phyloP scores from a whole-genome alignment of 2,329 filamentous ascomycete species.

The Blumeria graminis region DNA sequence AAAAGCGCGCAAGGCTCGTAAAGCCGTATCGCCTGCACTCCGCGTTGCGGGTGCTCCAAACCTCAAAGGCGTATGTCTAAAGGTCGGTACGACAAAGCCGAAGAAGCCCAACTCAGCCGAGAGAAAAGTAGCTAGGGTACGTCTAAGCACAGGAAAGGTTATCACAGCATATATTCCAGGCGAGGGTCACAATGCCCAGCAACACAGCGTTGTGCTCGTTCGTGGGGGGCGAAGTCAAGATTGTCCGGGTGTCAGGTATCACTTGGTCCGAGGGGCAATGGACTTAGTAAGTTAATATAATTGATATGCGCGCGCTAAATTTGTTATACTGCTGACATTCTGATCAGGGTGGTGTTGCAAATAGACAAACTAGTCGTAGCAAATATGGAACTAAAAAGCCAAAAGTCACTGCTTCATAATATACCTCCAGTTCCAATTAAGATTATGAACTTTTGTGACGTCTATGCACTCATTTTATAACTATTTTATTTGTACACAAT shows the following conservation, averaged over 20 bases:
- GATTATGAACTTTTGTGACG: neutral
- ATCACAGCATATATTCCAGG: conserved; percentile 90
- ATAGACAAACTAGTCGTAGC: conserved; percentile 59
- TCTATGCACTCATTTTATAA: neutral
- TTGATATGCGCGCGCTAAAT: neutral
- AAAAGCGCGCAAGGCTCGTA: conserved; percentile 53
- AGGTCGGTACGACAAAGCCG: conserved; percentile 78
- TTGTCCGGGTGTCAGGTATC: conserved; percentile 95
- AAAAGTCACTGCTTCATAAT: conserved; percentile 35
- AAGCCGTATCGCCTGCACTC: conserved; percentile 71
- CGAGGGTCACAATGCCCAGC: conserved; percentile 96
- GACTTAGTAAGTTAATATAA: conserved; percentile 54
- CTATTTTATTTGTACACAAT: neutral
- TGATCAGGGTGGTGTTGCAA: conserved; percentile 64
- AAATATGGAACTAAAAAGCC: conserved; percentile 99
- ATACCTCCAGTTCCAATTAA: neutral
- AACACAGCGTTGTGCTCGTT: conserved; percentile 95
- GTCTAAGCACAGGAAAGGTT: conserved; percentile 65
- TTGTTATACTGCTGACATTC: neutral
- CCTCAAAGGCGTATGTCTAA: conserved; percentile 88
- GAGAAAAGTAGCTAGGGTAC: conserved; percentile 80
- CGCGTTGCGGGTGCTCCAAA: conserved; percentile 42
- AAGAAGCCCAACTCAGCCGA: conserved; percentile 99
- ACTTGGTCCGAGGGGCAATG: conserved; percentile 70
- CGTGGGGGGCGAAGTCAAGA: conserved; percentile 81